Percentiles rank a stretch among this genome's conserved stretches.
Conservation (phyloP, 2,329 filamentous ascomycete genomes). For the Albophoma yamanashiensis region DNA sequence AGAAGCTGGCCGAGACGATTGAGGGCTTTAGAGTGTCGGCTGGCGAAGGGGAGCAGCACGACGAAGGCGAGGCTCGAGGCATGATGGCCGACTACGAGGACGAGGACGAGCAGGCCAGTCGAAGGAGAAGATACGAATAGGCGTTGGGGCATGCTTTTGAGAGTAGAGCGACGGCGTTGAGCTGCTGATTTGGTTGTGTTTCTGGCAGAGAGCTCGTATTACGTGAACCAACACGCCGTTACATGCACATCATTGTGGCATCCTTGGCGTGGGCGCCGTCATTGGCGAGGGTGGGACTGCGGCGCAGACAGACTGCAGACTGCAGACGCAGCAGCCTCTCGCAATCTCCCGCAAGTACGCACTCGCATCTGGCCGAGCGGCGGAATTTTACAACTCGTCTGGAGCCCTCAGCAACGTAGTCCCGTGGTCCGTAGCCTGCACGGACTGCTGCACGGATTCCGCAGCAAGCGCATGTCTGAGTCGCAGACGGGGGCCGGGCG, state of each 20-base stretch:
- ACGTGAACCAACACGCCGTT: not conserved
- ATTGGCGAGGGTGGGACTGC: not conserved
- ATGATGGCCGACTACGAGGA: conserved; percentile 8
- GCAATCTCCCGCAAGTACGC: not conserved
- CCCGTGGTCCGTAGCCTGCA: no score
- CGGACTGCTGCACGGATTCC: no score
- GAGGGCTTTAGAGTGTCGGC: conserved; percentile 34
- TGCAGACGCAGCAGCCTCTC: no score
- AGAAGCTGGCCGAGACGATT: conserved; percentile 49
- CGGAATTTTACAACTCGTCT: not conserved
- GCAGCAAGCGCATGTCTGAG: no score
- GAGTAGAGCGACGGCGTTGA: conserved; percentile 4
- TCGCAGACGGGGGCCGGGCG: not conserved
- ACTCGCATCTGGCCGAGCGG: not conserved
- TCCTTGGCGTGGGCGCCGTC: not conserved
- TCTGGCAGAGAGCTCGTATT: not conserved
- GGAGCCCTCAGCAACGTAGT: not conserved
- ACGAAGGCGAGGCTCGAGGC: conserved; percentile 6
- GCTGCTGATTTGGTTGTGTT: not conserved
- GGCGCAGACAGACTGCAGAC: not conserved
- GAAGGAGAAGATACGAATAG: not conserved
- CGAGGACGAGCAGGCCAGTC: not conserved
- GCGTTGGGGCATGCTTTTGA: not conserved
- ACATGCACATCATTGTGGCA: not conserved
- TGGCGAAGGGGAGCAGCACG: conserved; percentile 5